Conservation (phyloP, 495 filamentous ascomycete species). For the Penicillium taxi region DNA sequence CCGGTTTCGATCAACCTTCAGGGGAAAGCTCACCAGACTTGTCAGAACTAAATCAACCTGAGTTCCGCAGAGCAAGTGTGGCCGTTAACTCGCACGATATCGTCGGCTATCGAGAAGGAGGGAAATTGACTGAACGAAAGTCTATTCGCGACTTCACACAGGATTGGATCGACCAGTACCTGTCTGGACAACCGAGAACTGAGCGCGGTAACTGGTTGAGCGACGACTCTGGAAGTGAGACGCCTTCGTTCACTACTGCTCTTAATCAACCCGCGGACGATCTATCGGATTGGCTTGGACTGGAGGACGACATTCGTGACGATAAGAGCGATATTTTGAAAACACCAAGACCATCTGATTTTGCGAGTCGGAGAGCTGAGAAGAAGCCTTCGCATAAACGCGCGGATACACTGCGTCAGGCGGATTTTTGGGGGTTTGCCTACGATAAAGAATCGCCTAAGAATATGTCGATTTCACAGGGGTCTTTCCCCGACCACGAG, state of each 20-base stretch:
- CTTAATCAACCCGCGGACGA: constrained; percentile 39
- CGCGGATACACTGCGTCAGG: constrained; percentile 58
- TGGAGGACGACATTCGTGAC: constrained; percentile 34
- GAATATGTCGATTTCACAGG: constrained; percentile 29
- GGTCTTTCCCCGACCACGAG: constrained; percentile 20
- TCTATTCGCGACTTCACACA: constrained; percentile 56
- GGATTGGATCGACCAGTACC: constrained; percentile 72
- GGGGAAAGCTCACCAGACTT: constrained; percentile 32
- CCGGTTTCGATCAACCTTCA: constrained; percentile 28
- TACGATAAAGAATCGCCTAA: constrained; percentile 36
- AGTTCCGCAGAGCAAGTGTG: constrained; percentile 42
- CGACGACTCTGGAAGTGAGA: constrained; percentile 57
- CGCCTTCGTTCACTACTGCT: constrained; percentile 39
- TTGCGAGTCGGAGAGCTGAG: constrained; percentile 24
- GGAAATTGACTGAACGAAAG: no score
- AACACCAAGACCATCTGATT: constrained; percentile 39
- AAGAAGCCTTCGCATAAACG: constrained; percentile 46
- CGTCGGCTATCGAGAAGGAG: constrained; percentile 32
- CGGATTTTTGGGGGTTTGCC: constrained; percentile 45
- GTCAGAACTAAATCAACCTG: constrained; percentile 45
- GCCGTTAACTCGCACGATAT: constrained; percentile 20
- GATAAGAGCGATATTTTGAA: constrained; percentile 35
- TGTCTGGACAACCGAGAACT: constrained; percentile 50
- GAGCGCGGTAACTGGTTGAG: constrained; percentile 67
- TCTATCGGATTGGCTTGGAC: constrained; percentile 36